A percentile compares a stretch with the other conserved stretches of the same genome.
Evolutionary conservation across 2,329 filamentous ascomycete genomes (phyloP).

Genomic region (Alternaria sp.): DNA sequence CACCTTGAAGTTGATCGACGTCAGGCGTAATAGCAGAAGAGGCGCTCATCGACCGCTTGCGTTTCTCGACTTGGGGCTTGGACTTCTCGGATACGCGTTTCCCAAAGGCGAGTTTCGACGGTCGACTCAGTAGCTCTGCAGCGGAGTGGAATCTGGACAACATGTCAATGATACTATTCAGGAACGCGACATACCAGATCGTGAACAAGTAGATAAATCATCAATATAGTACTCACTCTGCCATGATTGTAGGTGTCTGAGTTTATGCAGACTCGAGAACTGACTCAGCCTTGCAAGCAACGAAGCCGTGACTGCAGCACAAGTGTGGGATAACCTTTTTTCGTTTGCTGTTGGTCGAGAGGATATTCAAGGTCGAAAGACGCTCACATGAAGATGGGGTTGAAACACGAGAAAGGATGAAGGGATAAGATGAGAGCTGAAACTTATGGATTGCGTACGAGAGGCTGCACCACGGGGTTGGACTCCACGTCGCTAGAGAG

Average conservation of each 20-base stretch:
- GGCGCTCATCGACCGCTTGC: not conserved
- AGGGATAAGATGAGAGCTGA: not conserved
- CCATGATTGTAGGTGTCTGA: not conserved
- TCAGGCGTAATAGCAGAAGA: not conserved
- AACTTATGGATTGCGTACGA: not conserved
- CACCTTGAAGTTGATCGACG: not conserved
- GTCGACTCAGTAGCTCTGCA: slow-evolving; percentile 14
- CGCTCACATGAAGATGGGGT: not conserved
- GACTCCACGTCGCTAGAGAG: slow-evolving; percentile 1
- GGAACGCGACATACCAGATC: not conserved
- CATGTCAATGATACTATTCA: not conserved
- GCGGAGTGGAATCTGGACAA: slow-evolving; percentile 9
- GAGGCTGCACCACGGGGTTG: slow-evolving; percentile 1
- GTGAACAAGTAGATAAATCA: not conserved
- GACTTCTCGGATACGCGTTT: slow-evolving; percentile 6
- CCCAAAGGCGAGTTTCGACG: slow-evolving; percentile 8
- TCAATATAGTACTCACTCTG: not conserved
- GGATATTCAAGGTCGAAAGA: not conserved
- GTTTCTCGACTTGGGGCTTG: not conserved
- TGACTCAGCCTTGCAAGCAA: not conserved
- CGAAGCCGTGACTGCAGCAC: not conserved
- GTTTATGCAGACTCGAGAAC: not conserved
- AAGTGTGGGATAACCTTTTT: not conserved
- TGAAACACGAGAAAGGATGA: not conserved
- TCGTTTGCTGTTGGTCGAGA: not conserved